Conservation (phyloP, 1,139 yeast genomes). For the Zhuliangozyma blackwelliae region DNA sequence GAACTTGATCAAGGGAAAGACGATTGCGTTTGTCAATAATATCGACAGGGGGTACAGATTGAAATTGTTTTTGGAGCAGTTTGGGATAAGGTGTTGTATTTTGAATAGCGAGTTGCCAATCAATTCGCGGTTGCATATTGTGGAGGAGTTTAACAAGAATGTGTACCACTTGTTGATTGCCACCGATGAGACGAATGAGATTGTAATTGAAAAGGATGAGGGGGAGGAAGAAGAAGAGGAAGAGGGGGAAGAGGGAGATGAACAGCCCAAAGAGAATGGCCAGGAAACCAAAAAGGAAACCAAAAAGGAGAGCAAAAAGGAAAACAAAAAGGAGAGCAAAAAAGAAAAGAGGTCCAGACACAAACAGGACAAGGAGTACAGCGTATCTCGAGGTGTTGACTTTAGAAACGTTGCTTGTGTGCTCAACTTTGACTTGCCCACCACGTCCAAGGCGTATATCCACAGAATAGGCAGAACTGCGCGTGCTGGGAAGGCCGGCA, state of each 20-base stretch:
- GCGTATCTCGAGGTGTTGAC: conserved; percentile 96
- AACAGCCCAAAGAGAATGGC: conserved; percentile 43
- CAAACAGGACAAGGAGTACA: conserved; percentile 69
- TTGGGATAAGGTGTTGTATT: conserved; percentile 85
- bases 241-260: conserved; percentile 13
- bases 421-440: conserved; percentile 89
- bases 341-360: conserved; percentile 22
- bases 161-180: conserved; percentile 87
- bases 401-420: conserved; percentile 96
- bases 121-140: conserved; percentile 90
- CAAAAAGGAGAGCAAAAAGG: conserved; percentile 49
- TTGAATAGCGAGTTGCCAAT: conserved; percentile 90
- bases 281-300: conserved; percentile 40
- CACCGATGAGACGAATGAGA: conserved; percentile 80
- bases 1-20: conserved; percentile 84
- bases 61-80: conserved; percentile 87
- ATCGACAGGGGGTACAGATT: conserved; percentile 94
- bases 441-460: conserved; percentile 82
- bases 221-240: conserved; percentile 37
- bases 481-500: conserved; percentile 94
- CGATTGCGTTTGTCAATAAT: conserved; percentile 85
- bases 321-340: conserved; percentile 24
- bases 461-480: conserved; percentile 98
- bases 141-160: conserved; percentile 90
- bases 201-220: conserved; percentile 43